phyloP scores from a whole-genome alignment of 768 basidiomycete species.

The Scleroderma bovista region DNA sequence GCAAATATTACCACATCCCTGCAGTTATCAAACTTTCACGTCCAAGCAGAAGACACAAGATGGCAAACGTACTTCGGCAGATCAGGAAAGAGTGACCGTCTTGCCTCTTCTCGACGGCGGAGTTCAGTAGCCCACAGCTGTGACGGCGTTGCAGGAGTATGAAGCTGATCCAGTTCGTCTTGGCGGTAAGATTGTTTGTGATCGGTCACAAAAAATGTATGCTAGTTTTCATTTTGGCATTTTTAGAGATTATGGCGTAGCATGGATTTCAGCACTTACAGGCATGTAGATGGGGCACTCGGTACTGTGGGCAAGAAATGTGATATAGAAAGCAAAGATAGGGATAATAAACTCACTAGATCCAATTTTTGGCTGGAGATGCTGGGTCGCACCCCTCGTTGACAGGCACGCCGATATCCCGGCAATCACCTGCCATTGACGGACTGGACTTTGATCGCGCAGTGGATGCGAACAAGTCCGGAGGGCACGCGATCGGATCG shows the following conservation, averaged over 20 bases:
- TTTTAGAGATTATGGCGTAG: background rate
- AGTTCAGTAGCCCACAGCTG: conserved; percentile 36
- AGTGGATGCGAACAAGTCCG: conserved; percentile 30
- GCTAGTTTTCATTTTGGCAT: conserved; percentile 19
- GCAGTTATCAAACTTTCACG: background rate
- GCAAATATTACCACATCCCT: conserved; percentile 45
- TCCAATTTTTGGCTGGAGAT: conserved; percentile 31
- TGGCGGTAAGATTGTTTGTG: conserved; percentile 41
- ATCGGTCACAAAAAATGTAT: conserved; percentile 46
- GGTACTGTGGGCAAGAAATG: conserved; percentile 22
- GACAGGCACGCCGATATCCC: conserved; percentile 28
- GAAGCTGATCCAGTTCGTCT: conserved; percentile 17
- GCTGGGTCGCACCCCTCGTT: conserved; percentile 40
- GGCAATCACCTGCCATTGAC: background rate
- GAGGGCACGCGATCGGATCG: conserved; percentile 41
- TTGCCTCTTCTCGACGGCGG: conserved; percentile 31
- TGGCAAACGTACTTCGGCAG: conserved; percentile 31
- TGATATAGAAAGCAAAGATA: background rate
- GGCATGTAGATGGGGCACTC: conserved; percentile 46
- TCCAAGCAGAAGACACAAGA: background rate
- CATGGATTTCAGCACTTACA: conserved; percentile 19
- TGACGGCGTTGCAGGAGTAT: conserved; percentile 8
- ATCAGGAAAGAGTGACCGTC: conserved; percentile 39
- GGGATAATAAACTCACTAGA: conserved; percentile 34
- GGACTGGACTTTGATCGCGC: conserved; percentile 15